phyloP scores from a whole-genome alignment of 1,284 basidiomycete genomes.

The Bjerkandera adusta region DNA sequence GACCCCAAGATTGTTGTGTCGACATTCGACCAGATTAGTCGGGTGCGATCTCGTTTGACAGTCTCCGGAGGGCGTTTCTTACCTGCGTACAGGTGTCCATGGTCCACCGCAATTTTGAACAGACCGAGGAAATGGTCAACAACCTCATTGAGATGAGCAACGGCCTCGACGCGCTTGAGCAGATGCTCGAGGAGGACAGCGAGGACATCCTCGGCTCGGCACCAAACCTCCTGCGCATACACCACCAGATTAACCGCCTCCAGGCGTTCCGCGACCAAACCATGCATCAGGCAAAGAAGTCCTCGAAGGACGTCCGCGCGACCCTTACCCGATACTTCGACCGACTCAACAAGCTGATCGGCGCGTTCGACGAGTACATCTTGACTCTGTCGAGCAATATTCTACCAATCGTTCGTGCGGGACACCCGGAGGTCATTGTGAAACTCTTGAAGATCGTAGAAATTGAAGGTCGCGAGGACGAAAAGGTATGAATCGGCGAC shows the following conservation, averaged over 20 bases:
- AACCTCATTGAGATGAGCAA: constrained; percentile 89
- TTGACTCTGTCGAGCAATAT: constrained; percentile 77
- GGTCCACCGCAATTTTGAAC: constrained; percentile 93
- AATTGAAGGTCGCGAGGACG: constrained; percentile 90
- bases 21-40: constrained; percentile 91
- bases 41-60: constrained; percentile 43
- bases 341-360: constrained; percentile 79
- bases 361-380: constrained; percentile 87
- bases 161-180: constrained; percentile 78
- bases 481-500: constrained; percentile 67
- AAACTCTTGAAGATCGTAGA: constrained; percentile 94
- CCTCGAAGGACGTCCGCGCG: constrained; percentile 64
- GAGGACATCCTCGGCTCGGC: constrained; percentile 79
- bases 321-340: constrained; percentile 84
- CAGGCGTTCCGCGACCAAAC: constrained; percentile 94
- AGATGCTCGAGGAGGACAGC: constrained; percentile 76
- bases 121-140: constrained; percentile 93
- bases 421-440: constrained; percentile 83
- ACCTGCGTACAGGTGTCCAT: constrained; percentile 74
- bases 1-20: constrained; percentile 72
- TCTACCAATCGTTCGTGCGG: constrained; percentile 79
- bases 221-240: constrained; percentile 86
- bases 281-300: constrained; percentile 88
- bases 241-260: constrained; percentile 87
- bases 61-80: background rate